A percentile compares a stretch with the other conserved stretches of the same genome.
Evolutionary conservation across 1,284 basidiomycete species (phyloP).

Genomic region (Agaricales sp.): DNA sequence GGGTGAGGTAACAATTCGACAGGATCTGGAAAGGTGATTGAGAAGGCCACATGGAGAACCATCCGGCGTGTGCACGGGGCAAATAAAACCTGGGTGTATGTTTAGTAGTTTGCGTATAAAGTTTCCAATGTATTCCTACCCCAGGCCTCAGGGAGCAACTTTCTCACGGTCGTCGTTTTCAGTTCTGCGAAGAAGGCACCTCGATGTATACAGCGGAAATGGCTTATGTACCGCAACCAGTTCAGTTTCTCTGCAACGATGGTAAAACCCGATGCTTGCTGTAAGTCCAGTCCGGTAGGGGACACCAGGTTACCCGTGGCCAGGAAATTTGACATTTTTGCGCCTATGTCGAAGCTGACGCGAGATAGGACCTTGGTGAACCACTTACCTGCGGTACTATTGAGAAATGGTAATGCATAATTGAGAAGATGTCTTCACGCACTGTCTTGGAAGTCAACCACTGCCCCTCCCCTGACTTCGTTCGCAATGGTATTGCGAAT

Average conservation of each 20-base stretch:
- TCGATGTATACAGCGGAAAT: conserved; percentile 98
- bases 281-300: conserved; percentile 91
- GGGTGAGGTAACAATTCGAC: conserved; percentile 80
- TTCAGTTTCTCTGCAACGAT: conserved; percentile 99
- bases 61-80: conserved; percentile 98
- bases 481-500: conserved; percentile 65
- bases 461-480: conserved; percentile 70
- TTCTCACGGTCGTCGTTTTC: conserved; percentile 97
- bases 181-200: conserved; percentile 99
- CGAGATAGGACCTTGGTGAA: conserved; percentile 70
- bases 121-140: conserved; percentile 35
- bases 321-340: conserved; percentile 88
- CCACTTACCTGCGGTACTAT: conserved; percentile 53
- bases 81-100: conserved; percentile 71
- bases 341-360: conserved; percentile 89
- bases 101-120: conserved; percentile 5
- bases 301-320: conserved; percentile 97
- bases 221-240: conserved; percentile 96
- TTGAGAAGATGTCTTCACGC: conserved; percentile 18
- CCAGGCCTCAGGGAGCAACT: conserved; percentile 97
- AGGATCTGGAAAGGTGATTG: conserved; percentile 93
- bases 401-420: conserved; percentile 8
- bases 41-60: conserved; percentile 96
- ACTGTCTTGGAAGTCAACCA: conserved; percentile 85
- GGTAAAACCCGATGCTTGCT: conserved; percentile 96